phyloP scores from a whole-genome alignment of 2,329 filamentous ascomycete genomes.

The Corniculantispora saksenae region DNA sequence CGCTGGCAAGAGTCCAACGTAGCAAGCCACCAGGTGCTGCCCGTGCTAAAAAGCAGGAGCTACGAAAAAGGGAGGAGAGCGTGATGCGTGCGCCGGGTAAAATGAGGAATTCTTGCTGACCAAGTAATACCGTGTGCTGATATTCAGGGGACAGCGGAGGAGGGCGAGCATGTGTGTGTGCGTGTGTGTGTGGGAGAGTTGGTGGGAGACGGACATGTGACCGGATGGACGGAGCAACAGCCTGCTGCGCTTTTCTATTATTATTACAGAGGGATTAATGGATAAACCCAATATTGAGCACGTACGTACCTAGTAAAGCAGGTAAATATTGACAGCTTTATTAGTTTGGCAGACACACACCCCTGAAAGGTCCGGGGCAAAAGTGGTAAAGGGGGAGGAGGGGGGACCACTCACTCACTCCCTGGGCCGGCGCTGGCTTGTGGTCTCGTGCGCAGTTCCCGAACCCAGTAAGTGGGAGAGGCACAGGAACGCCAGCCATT shows the following conservation, averaged over 20 bases:
- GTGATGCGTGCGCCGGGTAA: not conserved
- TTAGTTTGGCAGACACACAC: too few relatives aligned
- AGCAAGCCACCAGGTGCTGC: not conserved
- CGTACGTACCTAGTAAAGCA: too few relatives aligned
- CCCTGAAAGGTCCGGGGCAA: too few relatives aligned
- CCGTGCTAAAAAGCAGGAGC: not conserved
- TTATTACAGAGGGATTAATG: not conserved
- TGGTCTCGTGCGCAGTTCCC: conserved; percentile 17
- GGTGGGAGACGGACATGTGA: not conserved
- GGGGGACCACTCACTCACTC: conserved; percentile 2
- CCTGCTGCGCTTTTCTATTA: not conserved
- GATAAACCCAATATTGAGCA: too few relatives aligned
- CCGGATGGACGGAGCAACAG: not conserved
- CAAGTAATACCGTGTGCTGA: not conserved
- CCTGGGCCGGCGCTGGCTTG: not conserved
- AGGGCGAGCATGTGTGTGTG: too few relatives aligned
- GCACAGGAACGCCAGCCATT: too few relatives aligned
- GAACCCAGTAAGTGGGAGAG: not conserved
- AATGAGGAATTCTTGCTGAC: not conserved
- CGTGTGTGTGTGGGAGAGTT: too few relatives aligned
- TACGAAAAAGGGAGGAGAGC: not conserved
- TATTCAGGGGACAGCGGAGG: not conserved
- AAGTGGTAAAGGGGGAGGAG: not conserved
- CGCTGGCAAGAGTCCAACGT: not conserved
- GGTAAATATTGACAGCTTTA: too few relatives aligned